These are phyloP conservation scores for Glycine latifolia DNA, from an alignment of 306 rosid genomes.

Conservation along the genomic window DNA sequence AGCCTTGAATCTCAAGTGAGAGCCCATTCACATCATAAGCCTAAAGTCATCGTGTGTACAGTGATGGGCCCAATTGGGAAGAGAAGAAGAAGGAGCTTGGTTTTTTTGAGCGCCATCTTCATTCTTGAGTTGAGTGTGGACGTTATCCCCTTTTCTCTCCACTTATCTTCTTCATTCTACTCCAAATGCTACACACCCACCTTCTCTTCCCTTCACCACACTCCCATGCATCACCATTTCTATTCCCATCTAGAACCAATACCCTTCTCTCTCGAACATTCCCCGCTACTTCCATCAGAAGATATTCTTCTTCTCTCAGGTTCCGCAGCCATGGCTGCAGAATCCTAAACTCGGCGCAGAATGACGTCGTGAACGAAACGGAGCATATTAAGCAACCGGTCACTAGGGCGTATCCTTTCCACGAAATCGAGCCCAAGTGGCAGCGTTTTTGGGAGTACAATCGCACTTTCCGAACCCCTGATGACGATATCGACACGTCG, in stretches of 20 bases:
- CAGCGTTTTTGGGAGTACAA: constrained; percentile 82
- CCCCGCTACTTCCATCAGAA: constrained; percentile 23
- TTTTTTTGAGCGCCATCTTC: constrained; percentile 46
- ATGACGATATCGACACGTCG: constrained; percentile 78
- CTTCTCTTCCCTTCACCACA: constrained; percentile 37
- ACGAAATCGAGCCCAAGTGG: constrained; percentile 89
- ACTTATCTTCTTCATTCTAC: not conserved
- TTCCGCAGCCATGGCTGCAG: constrained; percentile 41
- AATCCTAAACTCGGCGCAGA: constrained; percentile 46
- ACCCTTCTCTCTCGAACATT: constrained; percentile 42
- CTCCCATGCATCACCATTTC: constrained; percentile 25
- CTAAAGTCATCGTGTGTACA: too few relatives aligned
- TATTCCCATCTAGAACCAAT: constrained; percentile 24
- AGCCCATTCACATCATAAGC: too few relatives aligned
- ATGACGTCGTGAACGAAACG: constrained; percentile 33
- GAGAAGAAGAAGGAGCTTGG: constrained; percentile 1
- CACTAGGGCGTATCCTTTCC: constrained; percentile 75
- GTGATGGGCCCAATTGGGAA: constrained; percentile 13
- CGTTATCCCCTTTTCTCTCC: not conserved
- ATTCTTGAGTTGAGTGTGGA: constrained; percentile 9
- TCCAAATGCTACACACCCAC: constrained; percentile 52
- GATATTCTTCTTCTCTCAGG: constrained; percentile 35
- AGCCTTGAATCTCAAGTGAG: too few relatives aligned
- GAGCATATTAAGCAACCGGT: constrained; percentile 51
- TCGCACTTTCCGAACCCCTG: constrained; percentile 81